Percentiles rank a stretch among this genome's conserved stretches.
Conservation (phyloP, 2,329 filamentous ascomycete genomes). For the Verticillium tricorpus region DNA sequence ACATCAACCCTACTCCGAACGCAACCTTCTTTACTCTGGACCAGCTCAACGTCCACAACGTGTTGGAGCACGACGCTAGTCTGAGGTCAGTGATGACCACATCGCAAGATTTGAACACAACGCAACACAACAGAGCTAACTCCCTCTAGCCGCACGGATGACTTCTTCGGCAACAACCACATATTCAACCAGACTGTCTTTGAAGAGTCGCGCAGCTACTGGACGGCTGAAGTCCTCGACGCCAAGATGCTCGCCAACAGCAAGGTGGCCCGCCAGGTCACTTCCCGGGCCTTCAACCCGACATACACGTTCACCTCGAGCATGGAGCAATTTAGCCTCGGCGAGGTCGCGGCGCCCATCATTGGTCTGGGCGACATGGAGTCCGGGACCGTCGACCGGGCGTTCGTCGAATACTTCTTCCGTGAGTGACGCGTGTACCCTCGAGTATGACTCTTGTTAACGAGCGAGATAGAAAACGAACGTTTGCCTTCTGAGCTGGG, state of each 20-base stretch:
- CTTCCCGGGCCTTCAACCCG: constrained; percentile 41
- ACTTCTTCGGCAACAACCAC: constrained; percentile 45
- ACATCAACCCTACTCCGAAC: constrained; percentile 37
- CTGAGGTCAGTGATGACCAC: constrained; percentile 23
- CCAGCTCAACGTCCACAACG: constrained; percentile 39
- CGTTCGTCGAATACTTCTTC: constrained; percentile 40
- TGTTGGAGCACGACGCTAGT: constrained; percentile 46
- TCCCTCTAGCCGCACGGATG: constrained; percentile 36
- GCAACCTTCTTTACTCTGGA: constrained; percentile 38
- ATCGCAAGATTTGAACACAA: no score
- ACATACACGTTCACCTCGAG: constrained; percentile 38
- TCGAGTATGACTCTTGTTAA: background rate
- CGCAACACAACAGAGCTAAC: background rate
- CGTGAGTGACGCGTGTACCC: constrained; percentile 22
- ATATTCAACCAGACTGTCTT: constrained; percentile 49
- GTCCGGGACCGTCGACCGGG: constrained; percentile 31
- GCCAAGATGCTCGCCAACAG: constrained; percentile 38
- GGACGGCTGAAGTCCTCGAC: constrained; percentile 35
- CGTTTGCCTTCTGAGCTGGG: constrained; percentile 8
- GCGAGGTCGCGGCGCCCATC: constrained; percentile 46
- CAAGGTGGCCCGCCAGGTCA: constrained; percentile 37
- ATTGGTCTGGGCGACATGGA: constrained; percentile 41
- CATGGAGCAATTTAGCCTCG: constrained; percentile 40
- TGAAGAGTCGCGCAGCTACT: constrained; percentile 38
- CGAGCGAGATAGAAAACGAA: constrained; percentile 4